A percentile compares a stretch with the other conserved stretches of the same genome.
Evolutionary conservation across 192 early-diverging fungal species (phyloP).

Genomic region (Chytriomyces confervae): DNA sequence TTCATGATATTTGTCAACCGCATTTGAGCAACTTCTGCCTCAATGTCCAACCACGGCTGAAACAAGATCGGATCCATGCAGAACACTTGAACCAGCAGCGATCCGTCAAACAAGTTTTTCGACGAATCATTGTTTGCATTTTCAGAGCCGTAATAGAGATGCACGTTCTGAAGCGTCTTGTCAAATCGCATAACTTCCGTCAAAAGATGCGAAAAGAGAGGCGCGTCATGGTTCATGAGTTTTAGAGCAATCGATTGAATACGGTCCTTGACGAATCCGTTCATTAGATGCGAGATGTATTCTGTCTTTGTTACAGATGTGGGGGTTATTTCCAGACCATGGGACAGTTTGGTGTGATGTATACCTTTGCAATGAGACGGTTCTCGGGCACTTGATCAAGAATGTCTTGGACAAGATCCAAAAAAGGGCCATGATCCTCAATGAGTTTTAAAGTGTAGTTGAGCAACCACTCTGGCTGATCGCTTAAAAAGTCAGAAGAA

Average conservation of each 20-base stretch:
- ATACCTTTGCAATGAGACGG: not conserved
- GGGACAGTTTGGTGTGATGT: no score
- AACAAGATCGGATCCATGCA: constrained; percentile 10
- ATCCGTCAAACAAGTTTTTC: not conserved
- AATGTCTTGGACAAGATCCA: constrained; percentile 19
- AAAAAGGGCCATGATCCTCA: constrained; percentile 11
- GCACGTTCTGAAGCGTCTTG: constrained; percentile 19
- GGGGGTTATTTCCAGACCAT: not conserved
- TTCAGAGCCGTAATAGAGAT: constrained; percentile 3
- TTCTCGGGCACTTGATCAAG: constrained; percentile 11
- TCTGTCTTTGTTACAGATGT: constrained; percentile 3
- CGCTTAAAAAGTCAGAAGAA: not conserved
- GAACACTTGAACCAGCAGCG: not conserved
- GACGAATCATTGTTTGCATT: not conserved
- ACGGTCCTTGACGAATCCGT: constrained; percentile 10
- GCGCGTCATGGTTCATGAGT: not conserved
- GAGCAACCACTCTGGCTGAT: constrained; percentile 33
- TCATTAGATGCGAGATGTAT: constrained; percentile 20
- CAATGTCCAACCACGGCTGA: constrained; percentile 12
- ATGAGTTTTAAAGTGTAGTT: constrained; percentile 10
- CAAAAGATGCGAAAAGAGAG: constrained; percentile 23
- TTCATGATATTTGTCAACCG: constrained; percentile 22
- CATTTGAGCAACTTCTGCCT: constrained; percentile 3
- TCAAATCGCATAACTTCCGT: constrained; percentile 31
- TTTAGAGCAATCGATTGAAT: constrained; percentile 5